Evolutionary conservation across 2,329 filamentous ascomycete genomes (phyloP), one percentile per base, ranked within the genome.

Genomic region (Trichophaea hybrida): DNA sequence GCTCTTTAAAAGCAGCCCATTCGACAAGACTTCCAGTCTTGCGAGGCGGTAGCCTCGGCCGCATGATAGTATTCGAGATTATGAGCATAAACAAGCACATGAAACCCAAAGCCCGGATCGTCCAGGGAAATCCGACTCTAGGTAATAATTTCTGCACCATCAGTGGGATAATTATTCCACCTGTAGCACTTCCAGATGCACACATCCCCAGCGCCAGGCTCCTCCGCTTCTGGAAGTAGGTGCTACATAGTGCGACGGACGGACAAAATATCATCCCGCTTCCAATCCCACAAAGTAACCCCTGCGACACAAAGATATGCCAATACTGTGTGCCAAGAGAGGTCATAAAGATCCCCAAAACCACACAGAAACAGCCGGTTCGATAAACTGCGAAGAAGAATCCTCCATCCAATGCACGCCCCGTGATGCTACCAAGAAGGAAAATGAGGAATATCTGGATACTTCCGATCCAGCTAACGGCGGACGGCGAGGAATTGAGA

Each of bases 1-100:
- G 64, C 67, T 84, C 81, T 44, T 69, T 73, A 65, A 85, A 82
- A 0, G 80, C 80, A 1, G 70, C 71, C 75, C 74, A 76, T 54
- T 84, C 81, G 4, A 83, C 71, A 4, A 81, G 58, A 0, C 75
- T 75, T 0, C 79, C 80, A 0, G 74, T 67, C 59, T 72, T 76
- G 32, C 78, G 70, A 0, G 75, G 76, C 13, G 75, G 74, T 6
- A 83, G 69, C 8, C 75, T 72, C 1, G 77, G 73, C 58, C 71
- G 73, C 62, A 76, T 67, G 24, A 77, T 69, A 0, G 72, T 69
- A 10, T 73, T 69, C 12, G 55, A 44, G 0, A 74, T 64, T 3
- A 71, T 61, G 32, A 73, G 68, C 46, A 65, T 69, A 13, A 65
- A 70, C 6, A 76, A 64, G 32, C 75, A 70, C 24, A 78, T 70